Conservation (phyloP, 257 asterid species). For the Mentha longifolia region DNA sequence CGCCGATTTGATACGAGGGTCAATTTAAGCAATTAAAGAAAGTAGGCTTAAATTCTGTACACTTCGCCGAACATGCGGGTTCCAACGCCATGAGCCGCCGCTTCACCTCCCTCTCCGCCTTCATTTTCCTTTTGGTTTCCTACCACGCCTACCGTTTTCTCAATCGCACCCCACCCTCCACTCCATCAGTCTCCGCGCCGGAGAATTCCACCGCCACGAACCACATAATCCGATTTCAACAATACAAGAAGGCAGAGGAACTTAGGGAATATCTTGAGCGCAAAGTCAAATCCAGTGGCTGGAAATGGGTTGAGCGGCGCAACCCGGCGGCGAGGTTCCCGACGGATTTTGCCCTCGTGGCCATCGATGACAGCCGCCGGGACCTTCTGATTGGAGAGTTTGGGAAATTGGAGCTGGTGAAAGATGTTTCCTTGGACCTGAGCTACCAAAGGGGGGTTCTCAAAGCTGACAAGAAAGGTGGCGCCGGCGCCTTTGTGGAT, state of each 20-base stretch:
- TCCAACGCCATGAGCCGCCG: conserved; percentile 48
- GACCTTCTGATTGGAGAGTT: conserved; percentile 65
- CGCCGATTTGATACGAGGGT: too few species aligned
- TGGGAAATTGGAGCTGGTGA: conserved; percentile 74
- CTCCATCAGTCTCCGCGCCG: conserved; percentile 27
- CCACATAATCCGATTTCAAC: conserved; percentile 72
- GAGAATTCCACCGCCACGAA: conserved; percentile 41
- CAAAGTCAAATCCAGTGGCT: conserved; percentile 63
- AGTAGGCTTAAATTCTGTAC: background rate
- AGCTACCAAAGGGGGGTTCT: conserved; percentile 81
- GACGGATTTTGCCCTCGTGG: conserved; percentile 86
- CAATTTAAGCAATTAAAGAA: too few species aligned
- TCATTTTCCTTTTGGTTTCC: conserved; percentile 37
- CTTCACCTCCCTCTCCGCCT: conserved; percentile 34
- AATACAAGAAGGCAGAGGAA: conserved; percentile 58
- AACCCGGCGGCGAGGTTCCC: conserved; percentile 84
- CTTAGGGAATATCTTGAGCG: conserved; percentile 66
- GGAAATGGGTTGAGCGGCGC: conserved; percentile 91
- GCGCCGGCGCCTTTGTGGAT: conserved; percentile 60
- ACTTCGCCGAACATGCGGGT: conserved; percentile 37
- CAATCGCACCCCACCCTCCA: conserved; percentile 16
- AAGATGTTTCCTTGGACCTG: conserved; percentile 81
- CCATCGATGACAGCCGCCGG: conserved; percentile 58
- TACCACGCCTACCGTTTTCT: conserved; percentile 31
- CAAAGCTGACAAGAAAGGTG: conserved; percentile 38